phyloP scores from a whole-genome alignment of 116 monocot species.

The Papilionanthe hybrid region DNA sequence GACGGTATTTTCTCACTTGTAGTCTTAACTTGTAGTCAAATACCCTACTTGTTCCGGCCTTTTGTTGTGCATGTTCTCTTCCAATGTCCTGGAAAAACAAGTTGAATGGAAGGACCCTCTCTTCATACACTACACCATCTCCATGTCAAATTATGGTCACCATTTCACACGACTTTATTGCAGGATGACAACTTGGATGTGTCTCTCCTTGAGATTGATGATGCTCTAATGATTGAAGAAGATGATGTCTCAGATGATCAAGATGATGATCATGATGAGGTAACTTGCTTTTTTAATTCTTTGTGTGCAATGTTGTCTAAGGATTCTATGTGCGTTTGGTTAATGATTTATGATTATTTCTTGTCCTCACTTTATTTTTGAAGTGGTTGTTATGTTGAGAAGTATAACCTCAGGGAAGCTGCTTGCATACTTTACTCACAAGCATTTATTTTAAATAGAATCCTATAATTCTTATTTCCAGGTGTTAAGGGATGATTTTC shows the following conservation, averaged over 20 bases:
- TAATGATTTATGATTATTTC: too few species aligned
- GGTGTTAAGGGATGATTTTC: constrained; percentile 66
- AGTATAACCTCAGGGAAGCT: not conserved
- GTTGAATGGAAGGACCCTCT: not conserved
- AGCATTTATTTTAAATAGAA: not conserved
- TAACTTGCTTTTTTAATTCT: constrained; percentile 7
- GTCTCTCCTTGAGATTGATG: constrained; percentile 83
- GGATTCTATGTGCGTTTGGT: not conserved
- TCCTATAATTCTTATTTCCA: constrained; percentile 21
- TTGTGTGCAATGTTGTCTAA: not conserved
- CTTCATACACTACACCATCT: not conserved
- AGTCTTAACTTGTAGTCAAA: too few species aligned
- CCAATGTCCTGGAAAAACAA: too few species aligned
- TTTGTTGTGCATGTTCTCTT: too few species aligned
- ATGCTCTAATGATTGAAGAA: constrained; percentile 85
- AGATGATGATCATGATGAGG: constrained; percentile 82
- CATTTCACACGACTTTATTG: not conserved
- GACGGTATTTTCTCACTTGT: too few species aligned
- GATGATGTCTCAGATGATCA: constrained; percentile 95
- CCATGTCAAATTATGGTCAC: not conserved
- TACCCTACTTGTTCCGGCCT: too few species aligned
- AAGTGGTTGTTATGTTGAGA: not conserved
- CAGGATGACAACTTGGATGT: constrained; percentile 78
- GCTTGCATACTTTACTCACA: not conserved
- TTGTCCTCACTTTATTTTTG: not conserved